Evolutionary conservation across 1,284 basidiomycete genomes (phyloP), one percentile per base, ranked within the genome.

Genomic region (Spongispora temasekensis): DNA sequence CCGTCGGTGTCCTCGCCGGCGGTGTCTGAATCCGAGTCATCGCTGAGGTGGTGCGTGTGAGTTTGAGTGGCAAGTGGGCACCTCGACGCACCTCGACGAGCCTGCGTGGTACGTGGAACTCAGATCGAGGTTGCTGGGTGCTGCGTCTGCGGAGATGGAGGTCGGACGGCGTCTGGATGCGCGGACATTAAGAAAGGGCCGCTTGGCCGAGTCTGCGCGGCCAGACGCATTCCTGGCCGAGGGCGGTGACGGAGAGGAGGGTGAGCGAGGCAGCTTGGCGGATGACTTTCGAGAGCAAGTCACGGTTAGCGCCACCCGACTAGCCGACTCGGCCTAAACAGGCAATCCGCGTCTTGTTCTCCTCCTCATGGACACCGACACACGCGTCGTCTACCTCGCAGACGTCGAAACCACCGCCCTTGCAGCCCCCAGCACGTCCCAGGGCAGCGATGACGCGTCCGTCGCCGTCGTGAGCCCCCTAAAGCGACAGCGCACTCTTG

Each of bases 21-120:
- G 4, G 68, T 75, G 60, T 75, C 72, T 5, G 62, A 56, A 25
- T 67, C 75, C 8, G 71, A 75, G 53, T 72, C 63, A 12, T 75
- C 68, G 27, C 75, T 77, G 30, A n/a, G n/a, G n/a, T n/a, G 34
- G 15, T 19, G 19, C 44, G 30, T 30, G 50, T 53, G 37, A 57
- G 10, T 56, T 31, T 25, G 32, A 31, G 28, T 13, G 27, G 23
- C 48, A 5, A 30, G 51, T 31, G 46, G 59, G 62, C 77, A 89
- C 88, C 88, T 84, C 17, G 90, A 92, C 30, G n/a, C n/a, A 50
- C 48, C 48, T 50, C 27, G 48, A 50, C n/a, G 89, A 89, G 35
- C 90, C 91, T 21, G 87, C 90, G 62, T 90, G 87, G 74, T 93
- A 93, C 67, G 90, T 93, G n/a, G 91, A 91, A 68, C 89, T 93